phyloP scores from a whole-genome alignment of 371 early-diverging fungal species.

The Mucor circinelloides region DNA sequence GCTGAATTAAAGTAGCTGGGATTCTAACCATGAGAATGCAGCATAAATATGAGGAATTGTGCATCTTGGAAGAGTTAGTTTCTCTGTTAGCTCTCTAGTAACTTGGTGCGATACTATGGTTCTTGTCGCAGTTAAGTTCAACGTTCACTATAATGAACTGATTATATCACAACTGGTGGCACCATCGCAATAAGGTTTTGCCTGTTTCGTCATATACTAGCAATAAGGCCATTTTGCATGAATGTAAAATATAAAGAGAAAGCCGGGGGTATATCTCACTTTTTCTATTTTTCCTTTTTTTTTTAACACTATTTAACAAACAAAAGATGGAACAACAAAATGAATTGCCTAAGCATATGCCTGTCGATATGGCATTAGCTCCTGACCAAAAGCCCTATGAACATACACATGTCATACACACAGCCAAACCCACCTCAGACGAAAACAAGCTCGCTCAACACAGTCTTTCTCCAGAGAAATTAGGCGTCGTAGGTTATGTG shows the following conservation, averaged over 20 bases:
- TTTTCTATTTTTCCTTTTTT: neutral
- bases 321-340: neutral
- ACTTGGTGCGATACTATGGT: no score
- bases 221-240: neutral
- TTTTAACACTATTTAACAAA: neutral
- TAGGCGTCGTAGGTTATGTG: constrained; percentile 51
- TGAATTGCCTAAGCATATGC: constrained; percentile 34
- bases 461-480: constrained; percentile 47
- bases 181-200: neutral
- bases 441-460: constrained; percentile 32
- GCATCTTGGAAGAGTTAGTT: no score
- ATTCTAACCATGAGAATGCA: no score
- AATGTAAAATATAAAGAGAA: neutral
- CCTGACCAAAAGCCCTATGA: constrained; percentile 39
- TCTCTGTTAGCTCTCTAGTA: no score
- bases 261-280: neutral
- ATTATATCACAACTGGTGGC: no score
- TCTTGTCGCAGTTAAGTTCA: neutral
- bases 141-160: no score
- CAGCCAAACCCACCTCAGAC: constrained; percentile 11
- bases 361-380: constrained; percentile 42
- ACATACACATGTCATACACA: constrained; percentile 25
- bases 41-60: no score
- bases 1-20: no score
- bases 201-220: neutral